Base-by-base conservation (phyloP, 495 filamentous ascomycete genomes). In the Trichoderma orchidacearum region DNA sequence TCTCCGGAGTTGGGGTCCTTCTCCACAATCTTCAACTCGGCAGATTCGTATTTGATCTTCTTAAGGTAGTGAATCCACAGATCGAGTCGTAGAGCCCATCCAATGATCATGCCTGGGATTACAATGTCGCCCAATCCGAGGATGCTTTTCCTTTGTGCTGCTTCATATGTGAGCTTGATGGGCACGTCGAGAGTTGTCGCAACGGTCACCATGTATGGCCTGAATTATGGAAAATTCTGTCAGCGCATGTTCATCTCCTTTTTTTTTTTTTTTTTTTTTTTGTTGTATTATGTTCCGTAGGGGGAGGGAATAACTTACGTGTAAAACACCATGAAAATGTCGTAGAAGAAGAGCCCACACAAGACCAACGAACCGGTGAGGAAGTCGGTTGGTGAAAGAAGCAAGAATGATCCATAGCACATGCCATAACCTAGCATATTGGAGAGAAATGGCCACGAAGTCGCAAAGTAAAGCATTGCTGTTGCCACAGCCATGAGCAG, bases 241-340 rank as follows among this genome's bases (percentile, higher is more conserved):
- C n/a, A n/a, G n/a, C n/a, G n/a, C n/a, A n/a, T n/a, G n/a, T n/a
- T n/a, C n/a, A n/a, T n/a, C n/a, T n/a, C n/a, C n/a, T n/a, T n/a
- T n/a, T n/a, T n/a, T n/a, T n/a, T n/a, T n/a, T n/a, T n/a, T n/a
- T n/a, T n/a, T n/a, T n/a, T n/a, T n/a, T n/a, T n/a, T n/a, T n/a
- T n/a, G n/a, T n/a, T n/a, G n/a, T n/a, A n/a, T n/a, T n/a, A n/a
- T n/a, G n/a, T n/a, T 15, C 1, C 3, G 12, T 11, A 48, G n/a
- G 5, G 8, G 15, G 21, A 41, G n/a, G 8, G 17, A 38, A 23
- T 34, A 9, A 70, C 77, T 64, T 66, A 81, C 74, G 93, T 98
- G 68, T 87, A 98, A 66, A 96, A 98, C 54, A 98, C 93, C 72
- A 97, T 94, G 64, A 90, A 86, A 54, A 98, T 92, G 62, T 98